Conservation (phyloP, 2,329 filamentous ascomycete genomes). For the Cordyceps farinosa region DNA sequence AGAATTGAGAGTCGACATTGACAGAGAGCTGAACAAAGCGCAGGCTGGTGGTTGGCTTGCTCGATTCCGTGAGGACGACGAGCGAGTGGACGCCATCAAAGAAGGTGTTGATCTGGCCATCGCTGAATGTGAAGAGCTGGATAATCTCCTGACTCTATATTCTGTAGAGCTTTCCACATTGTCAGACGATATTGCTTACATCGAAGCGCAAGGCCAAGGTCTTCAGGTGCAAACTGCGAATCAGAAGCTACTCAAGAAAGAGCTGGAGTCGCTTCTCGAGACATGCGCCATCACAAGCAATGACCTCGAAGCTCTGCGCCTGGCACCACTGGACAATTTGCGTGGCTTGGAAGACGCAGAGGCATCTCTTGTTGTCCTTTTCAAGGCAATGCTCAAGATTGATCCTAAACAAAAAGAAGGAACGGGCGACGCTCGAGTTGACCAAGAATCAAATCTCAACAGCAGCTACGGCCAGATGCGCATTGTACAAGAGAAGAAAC, state of each 20-base stretch:
- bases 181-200: constrained; percentile 93
- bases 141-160: constrained; percentile 90
- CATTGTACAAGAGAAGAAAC: constrained; percentile 90
- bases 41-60: constrained; percentile 92
- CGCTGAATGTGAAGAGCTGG: constrained; percentile 90
- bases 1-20: constrained; percentile 75
- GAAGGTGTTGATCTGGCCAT: constrained; percentile 85
- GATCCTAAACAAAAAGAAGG: constrained; percentile 69
- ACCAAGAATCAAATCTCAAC: constrained; percentile 51
- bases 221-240: constrained; percentile 96
- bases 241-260: constrained; percentile 87
- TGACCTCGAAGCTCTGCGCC: constrained; percentile 65
- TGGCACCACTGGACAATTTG: constrained; percentile 67
- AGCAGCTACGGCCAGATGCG: constrained; percentile 85
- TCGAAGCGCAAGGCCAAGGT: constrained; percentile 95
- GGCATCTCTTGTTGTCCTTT: constrained; percentile 70
- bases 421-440: constrained; percentile 45
- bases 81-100: constrained; percentile 82
- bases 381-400: constrained; percentile 90
- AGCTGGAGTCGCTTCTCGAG: constrained; percentile 82
- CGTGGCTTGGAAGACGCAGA: constrained; percentile 76
- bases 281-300: constrained; percentile 86
- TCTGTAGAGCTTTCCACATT: constrained; percentile 91
- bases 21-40: constrained; percentile 82
- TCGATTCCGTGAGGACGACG: constrained; percentile 80